A percentile compares a stretch with the other conserved stretches of the same genome.
Conservation (phyloP, 805 yeast genomes). For the Wickerhamiella azymoides region DNA sequence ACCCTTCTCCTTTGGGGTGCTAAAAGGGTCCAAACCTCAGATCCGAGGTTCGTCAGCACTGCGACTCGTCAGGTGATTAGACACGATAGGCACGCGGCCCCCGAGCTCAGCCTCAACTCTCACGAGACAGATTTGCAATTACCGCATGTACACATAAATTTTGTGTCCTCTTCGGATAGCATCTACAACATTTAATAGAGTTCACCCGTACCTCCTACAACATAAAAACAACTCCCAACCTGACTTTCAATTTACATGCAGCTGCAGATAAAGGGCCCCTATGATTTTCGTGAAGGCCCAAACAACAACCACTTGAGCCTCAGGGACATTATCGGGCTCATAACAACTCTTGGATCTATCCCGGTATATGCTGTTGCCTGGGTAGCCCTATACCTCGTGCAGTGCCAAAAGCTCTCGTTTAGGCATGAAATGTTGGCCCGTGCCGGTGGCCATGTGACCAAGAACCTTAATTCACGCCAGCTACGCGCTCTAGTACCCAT, state of each 20-base stretch:
- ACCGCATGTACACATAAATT: too few species aligned
- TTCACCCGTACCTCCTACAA: too few species aligned
- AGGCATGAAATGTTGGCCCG: neutral
- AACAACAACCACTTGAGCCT: neutral
- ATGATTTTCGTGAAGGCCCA: conserved; percentile 9
- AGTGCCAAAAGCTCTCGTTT: neutral
- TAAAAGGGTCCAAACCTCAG: too few species aligned
- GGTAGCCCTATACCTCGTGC: neutral
- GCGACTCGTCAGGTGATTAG: too few species aligned
- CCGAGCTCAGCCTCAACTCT: too few species aligned
- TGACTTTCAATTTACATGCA: neutral
- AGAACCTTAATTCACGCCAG: conserved; percentile 12
- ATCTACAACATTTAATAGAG: too few species aligned
- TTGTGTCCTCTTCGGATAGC: too few species aligned
- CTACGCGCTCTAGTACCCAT: conserved; percentile 16
- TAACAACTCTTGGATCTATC: neutral
- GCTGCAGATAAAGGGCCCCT: neutral
- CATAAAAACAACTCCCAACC: neutral
- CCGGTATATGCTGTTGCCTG: neutral
- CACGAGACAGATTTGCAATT: too few species aligned
- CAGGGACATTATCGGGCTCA: neutral
- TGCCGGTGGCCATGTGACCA: conserved; percentile 12
- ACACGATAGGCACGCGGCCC: too few species aligned
- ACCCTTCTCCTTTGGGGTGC: too few species aligned
- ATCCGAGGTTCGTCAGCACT: too few species aligned